phyloP scores from a whole-genome alignment of 2,329 filamentous ascomycete genomes.

The Diaporthe sp. region DNA sequence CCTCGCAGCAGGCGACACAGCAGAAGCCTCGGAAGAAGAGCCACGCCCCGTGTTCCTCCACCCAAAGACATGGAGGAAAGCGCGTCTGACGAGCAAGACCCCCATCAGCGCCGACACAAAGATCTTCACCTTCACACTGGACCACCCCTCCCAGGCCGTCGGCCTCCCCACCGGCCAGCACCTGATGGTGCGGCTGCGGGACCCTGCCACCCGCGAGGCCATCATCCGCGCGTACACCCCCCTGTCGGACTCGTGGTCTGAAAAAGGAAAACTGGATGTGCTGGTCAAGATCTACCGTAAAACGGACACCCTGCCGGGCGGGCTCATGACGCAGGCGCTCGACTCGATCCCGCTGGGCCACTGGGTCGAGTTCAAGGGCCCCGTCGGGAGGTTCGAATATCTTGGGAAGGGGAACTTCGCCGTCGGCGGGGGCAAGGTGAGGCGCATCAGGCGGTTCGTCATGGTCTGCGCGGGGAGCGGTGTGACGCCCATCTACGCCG shows the following conservation, averaged over 20 bases:
- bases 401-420: conserved; percentile 73
- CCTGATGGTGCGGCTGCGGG: conserved; percentile 83
- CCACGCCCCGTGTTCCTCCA: conserved; percentile 77
- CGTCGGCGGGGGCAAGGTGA: conserved; percentile 67
- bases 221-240: conserved; percentile 92
- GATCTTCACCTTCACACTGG: conserved; percentile 84
- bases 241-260: conserved; percentile 70
- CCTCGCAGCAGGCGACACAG: conserved; percentile 60
- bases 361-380: conserved; percentile 86
- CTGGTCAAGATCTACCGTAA: conserved; percentile 87
- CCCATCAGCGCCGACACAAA: conserved; percentile 81
- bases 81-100: conserved; percentile 76
- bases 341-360: conserved; percentile 80
- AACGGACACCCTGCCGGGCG: conserved; percentile 67
- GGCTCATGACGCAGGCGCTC: conserved; percentile 85
- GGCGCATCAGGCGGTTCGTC: conserved; percentile 75
- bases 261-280: conserved; percentile 76
- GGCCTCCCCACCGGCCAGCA: conserved; percentile 90
- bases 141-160: conserved; percentile 76
- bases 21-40: conserved; percentile 30
- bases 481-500: conserved; percentile 91
- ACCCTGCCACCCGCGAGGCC: conserved; percentile 76
- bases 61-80: conserved; percentile 79
- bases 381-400: conserved; percentile 88
- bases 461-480: conserved; percentile 94